A percentile compares a stretch with the other conserved stretches of the same genome.
These are phyloP conservation scores for Chrysanthemum lavandulifolium DNA, from an alignment of 129 eudicot species.

Conservation along the genomic window DNA sequence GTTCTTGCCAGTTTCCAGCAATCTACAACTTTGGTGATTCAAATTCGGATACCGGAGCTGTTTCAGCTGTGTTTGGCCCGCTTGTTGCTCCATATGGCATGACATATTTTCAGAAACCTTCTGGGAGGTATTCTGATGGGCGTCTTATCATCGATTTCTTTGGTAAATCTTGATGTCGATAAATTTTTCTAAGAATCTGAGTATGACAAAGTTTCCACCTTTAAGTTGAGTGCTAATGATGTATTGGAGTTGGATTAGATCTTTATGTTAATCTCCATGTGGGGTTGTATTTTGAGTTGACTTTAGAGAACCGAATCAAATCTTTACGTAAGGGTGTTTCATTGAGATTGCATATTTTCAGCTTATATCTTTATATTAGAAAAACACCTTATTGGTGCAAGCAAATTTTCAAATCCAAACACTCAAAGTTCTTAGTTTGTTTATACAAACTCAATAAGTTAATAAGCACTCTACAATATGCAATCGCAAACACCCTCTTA, in stretches of 20 bases:
- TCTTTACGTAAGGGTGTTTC: background rate
- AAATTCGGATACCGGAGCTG: constrained; percentile 9
- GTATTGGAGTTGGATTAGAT: background rate
- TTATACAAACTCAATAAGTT: too few relatives aligned
- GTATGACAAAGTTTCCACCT: background rate
- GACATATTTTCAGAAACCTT: constrained; percentile 8
- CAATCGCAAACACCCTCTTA: too few relatives aligned
- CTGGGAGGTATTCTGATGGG: constrained; percentile 18
- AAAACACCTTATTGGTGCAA: too few relatives aligned
- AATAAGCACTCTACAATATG: too few relatives aligned
- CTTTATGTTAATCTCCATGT: constrained; percentile 1
- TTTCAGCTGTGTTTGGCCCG: background rate
- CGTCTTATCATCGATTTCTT: constrained; percentile 13
- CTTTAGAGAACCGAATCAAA: constrained; percentile 12
- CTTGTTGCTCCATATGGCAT: background rate
- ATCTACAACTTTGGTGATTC: constrained; percentile 16
- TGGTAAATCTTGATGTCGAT: background rate
- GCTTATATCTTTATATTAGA: too few relatives aligned
- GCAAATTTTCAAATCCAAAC: too few relatives aligned
- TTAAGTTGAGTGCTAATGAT: background rate
- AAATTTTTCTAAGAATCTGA: background rate
- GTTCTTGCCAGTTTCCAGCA: constrained; percentile 9
- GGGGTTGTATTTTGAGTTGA: constrained; percentile 20
- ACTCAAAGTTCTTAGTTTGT: too few relatives aligned
- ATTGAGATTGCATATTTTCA: too few relatives aligned